Base-by-base conservation (phyloP, 2,329 filamentous ascomycete genomes). In the Fusarium sp. region DNA sequence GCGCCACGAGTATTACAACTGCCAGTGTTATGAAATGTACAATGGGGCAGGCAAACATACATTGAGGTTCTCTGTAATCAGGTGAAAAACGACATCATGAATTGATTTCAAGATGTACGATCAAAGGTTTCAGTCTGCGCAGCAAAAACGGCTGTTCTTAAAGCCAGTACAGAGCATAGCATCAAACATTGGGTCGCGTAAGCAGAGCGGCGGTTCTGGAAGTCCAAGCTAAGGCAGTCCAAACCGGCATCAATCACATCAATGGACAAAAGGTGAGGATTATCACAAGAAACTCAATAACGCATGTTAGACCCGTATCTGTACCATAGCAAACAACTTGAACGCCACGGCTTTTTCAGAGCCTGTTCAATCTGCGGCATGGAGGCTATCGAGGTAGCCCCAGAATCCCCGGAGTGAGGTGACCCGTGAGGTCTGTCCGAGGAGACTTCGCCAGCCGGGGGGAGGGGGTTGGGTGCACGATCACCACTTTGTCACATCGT, bases 271-370 rank as follows among this genome's bases (percentile, higher is more conserved):
- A 45, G 35, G 18, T 14, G 6, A 63, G 20, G 14, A 48, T 43
- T 39, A 29, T 74, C 67, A 71, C 61, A 61, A 61, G 54, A 61
- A 43, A 41, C 58, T 75, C 24, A 72, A 72, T 66, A 60, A 63
- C 67, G 58, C 67, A 85, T 91, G 88, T 91, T 78, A 85, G 88
- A 86, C 89, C 88, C 88, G 89, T 91, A 91, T 91, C 89, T 91
- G 89, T 91, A 89, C 89, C 85, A 85, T 88, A 85, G 84, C 85
- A 85, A 83, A 82, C 77, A 77, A 81, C 88, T 91, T 83, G 82
- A 83, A 81, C 84, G 85, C 84, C 86, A 89, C 88, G 82, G 89
- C 88, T 91, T 91, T 90, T 84, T 89, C 84, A 86, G 87, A 87
- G 88, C 85, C 88, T 70, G 69, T 66, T 89, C 80, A 81, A 89